phyloP scores from a whole-genome alignment of 2,329 filamentous ascomycete genomes.

The Alternaria alternata region DNA sequence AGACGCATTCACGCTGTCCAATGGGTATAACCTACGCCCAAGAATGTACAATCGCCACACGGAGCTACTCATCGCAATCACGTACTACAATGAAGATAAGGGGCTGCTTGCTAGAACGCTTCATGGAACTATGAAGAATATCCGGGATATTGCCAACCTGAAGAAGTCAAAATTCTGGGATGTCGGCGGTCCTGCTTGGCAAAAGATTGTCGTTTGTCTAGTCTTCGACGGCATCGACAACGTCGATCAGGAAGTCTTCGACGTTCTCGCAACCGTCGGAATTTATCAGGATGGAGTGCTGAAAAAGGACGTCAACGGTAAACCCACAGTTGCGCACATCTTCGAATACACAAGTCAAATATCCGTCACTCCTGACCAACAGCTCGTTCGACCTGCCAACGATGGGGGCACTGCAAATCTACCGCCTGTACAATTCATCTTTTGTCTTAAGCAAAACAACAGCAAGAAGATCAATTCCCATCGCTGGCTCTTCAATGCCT shows the following conservation, averaged over 20 bases:
- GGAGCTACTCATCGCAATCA: conserved; percentile 95
- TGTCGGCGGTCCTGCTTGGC: conserved; percentile 97
- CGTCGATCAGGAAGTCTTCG: conserved; percentile 92
- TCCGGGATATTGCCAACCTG: conserved; percentile 96
- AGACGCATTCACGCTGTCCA: conserved; percentile 97
- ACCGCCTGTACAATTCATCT: conserved; percentile 98
- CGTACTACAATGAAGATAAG: conserved; percentile 99
- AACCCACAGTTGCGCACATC: conserved; percentile 94
- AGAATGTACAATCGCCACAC: conserved; percentile 99
- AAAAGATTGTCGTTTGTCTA: conserved; percentile 97
- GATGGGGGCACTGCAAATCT: conserved; percentile 79
- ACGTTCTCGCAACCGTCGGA: conserved; percentile 91
- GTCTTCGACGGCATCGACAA: conserved; percentile 99
- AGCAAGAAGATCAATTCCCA: conserved; percentile 99
- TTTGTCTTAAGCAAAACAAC: conserved; percentile 98
- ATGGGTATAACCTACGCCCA: conserved; percentile 96
- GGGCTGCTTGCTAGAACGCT: conserved; percentile 87
- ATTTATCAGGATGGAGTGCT: conserved; percentile 98
- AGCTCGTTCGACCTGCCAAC: conserved; percentile 90
- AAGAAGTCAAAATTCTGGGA: conserved; percentile 99
- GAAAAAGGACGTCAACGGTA: conserved; percentile 97
- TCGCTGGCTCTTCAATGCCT: conserved; percentile 97
- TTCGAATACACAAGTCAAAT: conserved; percentile 99
- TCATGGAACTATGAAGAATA: conserved; percentile 98
- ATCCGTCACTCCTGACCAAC: conserved; percentile 93